phyloP scores from a whole-genome alignment of 1,284 basidiomycete genomes.

The Puccinia hordei region DNA sequence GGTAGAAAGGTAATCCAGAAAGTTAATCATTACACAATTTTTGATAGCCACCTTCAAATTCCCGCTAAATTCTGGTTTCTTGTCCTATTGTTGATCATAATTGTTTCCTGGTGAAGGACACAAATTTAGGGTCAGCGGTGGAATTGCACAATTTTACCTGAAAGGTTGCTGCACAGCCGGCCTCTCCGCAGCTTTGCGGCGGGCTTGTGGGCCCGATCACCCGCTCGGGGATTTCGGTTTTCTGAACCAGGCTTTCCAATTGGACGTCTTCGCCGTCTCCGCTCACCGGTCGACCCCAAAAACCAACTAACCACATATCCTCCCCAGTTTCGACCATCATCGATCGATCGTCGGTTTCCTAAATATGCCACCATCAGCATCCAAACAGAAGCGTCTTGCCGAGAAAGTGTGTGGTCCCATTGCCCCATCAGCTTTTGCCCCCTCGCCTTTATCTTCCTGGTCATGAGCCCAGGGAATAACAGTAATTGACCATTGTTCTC shows the following conservation, averaged over 20 bases:
- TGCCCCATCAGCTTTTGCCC: no score
- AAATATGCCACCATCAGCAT: slow-evolving; percentile 61
- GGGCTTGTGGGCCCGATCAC: background rate
- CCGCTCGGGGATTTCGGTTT: background rate
- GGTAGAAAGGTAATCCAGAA: no score
- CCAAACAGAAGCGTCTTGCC: slow-evolving; percentile 72
- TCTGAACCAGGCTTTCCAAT: background rate
- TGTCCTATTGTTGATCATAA: no score
- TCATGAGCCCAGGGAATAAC: background rate
- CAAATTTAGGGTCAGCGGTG: no score
- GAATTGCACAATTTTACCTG: background rate
- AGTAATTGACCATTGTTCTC: background rate
- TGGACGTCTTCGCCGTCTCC: background rate
- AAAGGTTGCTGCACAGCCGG: no score
- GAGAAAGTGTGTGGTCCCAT: slow-evolving; percentile 63
- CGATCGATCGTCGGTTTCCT: background rate
- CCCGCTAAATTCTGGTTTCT: no score
- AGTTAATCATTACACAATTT: no score
- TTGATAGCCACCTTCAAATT: no score
- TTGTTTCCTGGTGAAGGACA: no score
- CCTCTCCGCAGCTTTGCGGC: no score
- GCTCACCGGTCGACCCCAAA: background rate
- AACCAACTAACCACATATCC: background rate
- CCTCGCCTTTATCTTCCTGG: background rate
- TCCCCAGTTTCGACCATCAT: background rate